These are phyloP conservation scores for Filobasidium uniguttulatum DNA, from an alignment of 1,284 basidiomycete genomes.

Conservation along the genomic window DNA sequence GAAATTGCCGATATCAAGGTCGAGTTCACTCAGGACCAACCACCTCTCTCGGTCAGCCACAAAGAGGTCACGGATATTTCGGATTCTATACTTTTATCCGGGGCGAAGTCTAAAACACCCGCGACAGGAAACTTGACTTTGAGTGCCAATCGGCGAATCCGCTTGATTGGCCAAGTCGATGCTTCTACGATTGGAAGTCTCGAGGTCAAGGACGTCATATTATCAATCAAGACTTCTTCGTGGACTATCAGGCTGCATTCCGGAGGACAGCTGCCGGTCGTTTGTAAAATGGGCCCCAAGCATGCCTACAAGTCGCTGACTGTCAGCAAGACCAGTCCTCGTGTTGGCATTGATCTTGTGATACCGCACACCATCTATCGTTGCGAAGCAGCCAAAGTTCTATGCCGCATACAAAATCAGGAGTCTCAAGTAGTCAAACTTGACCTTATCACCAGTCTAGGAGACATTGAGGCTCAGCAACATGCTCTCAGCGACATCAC, in stretches of 20 bases:
- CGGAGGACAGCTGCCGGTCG: neutral
- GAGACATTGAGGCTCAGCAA: neutral
- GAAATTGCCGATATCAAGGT: neutral
- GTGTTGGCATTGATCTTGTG: neutral
- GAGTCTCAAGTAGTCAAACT: neutral
- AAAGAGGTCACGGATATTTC: neutral
- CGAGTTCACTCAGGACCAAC: neutral
- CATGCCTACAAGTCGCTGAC: neutral
- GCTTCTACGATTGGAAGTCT: neutral
- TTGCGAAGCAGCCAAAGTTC: neutral
- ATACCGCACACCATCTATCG: neutral
- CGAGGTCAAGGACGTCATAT: neutral
- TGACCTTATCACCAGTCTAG: neutral
- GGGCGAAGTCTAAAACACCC: too few relatives aligned
- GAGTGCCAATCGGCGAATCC: neutral
- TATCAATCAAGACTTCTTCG: neutral
- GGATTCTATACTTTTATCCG: too few relatives aligned
- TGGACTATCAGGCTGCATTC: neutral
- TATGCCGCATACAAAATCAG: neutral
- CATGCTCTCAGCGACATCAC: neutral
- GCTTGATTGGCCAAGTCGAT: neutral
- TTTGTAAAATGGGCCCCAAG: neutral
- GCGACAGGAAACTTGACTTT: neutral
- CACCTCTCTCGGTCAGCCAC: neutral
- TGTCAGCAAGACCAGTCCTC: neutral